These are phyloP conservation scores for Cryphonectria radicalis DNA, from an alignment of 2,329 filamentous ascomycete species.

Conservation along the genomic window DNA sequence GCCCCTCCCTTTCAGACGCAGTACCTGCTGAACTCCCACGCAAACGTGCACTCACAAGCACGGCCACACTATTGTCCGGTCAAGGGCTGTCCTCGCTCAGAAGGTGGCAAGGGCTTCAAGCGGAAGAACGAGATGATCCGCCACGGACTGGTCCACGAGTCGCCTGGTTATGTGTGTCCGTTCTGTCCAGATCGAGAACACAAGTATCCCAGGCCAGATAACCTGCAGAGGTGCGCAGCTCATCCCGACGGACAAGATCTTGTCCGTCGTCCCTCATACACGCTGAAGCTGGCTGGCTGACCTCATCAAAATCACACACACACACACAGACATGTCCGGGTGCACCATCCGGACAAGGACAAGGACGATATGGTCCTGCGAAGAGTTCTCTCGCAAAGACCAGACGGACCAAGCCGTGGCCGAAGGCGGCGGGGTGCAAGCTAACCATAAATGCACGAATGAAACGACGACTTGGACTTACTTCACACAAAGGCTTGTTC, in stretches of 20 bases:
- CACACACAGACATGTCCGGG: slow-evolving; percentile 76
- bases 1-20: slow-evolving; percentile 78
- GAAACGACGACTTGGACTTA: background rate
- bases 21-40: slow-evolving; percentile 78
- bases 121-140: slow-evolving; percentile 75
- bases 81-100: slow-evolving; percentile 63
- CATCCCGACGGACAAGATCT: background rate
- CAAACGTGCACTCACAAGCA: slow-evolving; percentile 70
- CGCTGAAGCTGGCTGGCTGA: background rate
- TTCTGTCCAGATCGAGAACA: slow-evolving; percentile 95
- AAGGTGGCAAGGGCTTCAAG: slow-evolving; percentile 71
- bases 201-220: slow-evolving; percentile 93
- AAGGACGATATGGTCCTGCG: slow-evolving; percentile 83
- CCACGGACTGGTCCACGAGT: slow-evolving; percentile 87
- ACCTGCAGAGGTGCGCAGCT: slow-evolving; percentile 79
- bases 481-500: background rate
- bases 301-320: slow-evolving; percentile 30
- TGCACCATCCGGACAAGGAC: slow-evolving; percentile 87
- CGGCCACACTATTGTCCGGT: slow-evolving; percentile 70
- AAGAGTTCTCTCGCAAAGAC: slow-evolving; percentile 82
- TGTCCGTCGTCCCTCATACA: no score
- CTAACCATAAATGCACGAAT: background rate
- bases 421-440: slow-evolving; percentile 67
- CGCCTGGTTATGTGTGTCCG: slow-evolving; percentile 92
- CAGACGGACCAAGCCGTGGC: slow-evolving; percentile 82